A percentile compares a stretch with the other conserved stretches of the same genome.
phyloP scores from a whole-genome alignment of 257 asterid species.

The Rubia yunnanensis region DNA sequence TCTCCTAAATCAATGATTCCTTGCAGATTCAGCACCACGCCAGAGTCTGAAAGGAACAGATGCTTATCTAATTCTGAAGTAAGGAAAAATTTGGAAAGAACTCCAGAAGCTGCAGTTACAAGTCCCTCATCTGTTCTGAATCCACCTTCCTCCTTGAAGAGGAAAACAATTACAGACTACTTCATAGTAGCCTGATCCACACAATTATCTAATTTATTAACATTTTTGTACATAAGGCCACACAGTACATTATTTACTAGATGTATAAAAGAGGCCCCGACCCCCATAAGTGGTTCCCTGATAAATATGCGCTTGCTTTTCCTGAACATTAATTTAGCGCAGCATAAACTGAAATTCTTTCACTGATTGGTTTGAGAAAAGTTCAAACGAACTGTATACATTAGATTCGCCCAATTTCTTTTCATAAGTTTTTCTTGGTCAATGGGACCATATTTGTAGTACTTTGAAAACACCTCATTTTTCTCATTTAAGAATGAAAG shows the following conservation, averaged over 20 bases:
- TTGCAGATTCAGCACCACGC: constrained; percentile 55
- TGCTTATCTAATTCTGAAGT: constrained; percentile 28
- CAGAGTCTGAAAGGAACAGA: constrained; percentile 51
- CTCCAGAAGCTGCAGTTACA: constrained; percentile 44
- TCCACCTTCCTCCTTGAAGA: constrained; percentile 75
- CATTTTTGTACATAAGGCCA: constrained; percentile 2
- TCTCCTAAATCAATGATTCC: constrained; percentile 24
- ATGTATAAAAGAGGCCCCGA: neutral
- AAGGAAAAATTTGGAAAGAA: constrained; percentile 30
- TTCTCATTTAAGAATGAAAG: too few species aligned
- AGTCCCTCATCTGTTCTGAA: constrained; percentile 92
- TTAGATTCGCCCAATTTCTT: too few species aligned
- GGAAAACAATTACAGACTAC: constrained; percentile 78
- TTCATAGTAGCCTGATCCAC: constrained; percentile 39
- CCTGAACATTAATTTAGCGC: too few species aligned
- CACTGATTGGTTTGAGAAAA: too few species aligned
- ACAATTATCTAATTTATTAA: neutral
- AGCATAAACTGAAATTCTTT: too few species aligned
- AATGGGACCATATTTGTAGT: too few species aligned
- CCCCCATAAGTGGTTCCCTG: too few species aligned
- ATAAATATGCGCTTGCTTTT: too few species aligned
- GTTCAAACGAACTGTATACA: too few species aligned
- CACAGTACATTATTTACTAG: neutral
- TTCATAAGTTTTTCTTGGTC: too few species aligned
- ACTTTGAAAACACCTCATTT: too few species aligned